Base-by-base conservation (phyloP, 768 basidiomycete species). In the Trametes elegans region DNA sequence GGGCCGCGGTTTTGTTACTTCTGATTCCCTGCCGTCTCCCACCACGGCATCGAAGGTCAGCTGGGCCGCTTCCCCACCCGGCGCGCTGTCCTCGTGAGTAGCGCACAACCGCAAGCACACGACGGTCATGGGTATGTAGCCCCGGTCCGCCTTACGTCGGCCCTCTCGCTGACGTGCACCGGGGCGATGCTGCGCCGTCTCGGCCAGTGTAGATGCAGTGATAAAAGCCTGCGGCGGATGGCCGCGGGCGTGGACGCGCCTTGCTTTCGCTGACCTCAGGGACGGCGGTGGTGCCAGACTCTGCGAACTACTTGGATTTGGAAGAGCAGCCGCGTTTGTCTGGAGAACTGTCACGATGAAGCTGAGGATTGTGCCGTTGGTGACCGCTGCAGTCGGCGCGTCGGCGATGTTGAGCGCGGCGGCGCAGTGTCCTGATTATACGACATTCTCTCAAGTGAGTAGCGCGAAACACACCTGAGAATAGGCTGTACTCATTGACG, bases 381-480 rank as follows among this genome's bases (percentile, higher is more conserved):
- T 69, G 2, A 43, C 53, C 21, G 26, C 65, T 13, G 60, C 66
- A 3, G 46, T 66, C 14, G 66, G 65, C 41, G 52, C 50, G 26
- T 52, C 56, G 7, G 40, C 49, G 7, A 11, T 54, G 6, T 26
- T 68, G 32, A 51, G 68, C 16, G 61, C 64, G 47, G 61, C 50
- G 7, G 70, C 68, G 18, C 67, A 73, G 53, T 88, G 87, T 62
- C 84, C 83, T 23, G 82, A 85, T 64, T 88, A 78, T 64, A 81
- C 83, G 21, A 68, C 68, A 6, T 87, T 80, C 64, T 81, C 86
- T 23, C 78, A 80, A 69, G 84, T 68, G 28, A n/a, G 64, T 55
- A 50, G 18, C 55, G 43, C 31, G 8, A 10, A 10, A 23, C 13
- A n/a, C 3, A 16, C 5, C 5, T 10, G 76, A 53, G 38, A 5